Evolutionary conservation across 495 filamentous ascomycete genomes (phyloP).

Genomic region (Choiromyces venosus): DNA sequence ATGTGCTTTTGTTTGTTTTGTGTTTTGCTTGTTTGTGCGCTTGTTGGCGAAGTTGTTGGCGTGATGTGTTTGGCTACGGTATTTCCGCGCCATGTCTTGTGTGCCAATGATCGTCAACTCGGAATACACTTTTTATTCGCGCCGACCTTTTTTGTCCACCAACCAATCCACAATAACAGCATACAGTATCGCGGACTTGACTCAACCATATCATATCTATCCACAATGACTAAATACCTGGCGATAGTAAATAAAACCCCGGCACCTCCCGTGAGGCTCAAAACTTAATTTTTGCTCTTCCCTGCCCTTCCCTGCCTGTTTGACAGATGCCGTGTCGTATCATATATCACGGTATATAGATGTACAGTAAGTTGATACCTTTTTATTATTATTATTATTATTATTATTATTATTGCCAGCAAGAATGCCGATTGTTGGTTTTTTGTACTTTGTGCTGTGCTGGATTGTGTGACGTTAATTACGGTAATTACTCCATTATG

Average conservation of each 20-base stretch:
- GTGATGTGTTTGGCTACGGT: neutral
- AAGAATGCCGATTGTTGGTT: no score
- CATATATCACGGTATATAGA: neutral
- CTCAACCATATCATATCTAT: no score
- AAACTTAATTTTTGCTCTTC: neutral
- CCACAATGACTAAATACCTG: no score
- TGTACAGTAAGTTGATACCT: no score
- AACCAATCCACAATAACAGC: neutral
- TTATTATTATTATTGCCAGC: constrained; percentile 7
- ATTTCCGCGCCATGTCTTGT: no score
- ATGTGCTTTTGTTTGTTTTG: neutral
- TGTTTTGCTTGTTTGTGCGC: neutral
- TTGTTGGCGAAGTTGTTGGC: neutral
- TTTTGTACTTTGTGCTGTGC: no score
- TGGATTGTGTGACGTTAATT: no score
- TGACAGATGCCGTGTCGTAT: neutral
- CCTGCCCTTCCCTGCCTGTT: no score
- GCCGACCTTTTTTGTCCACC: neutral
- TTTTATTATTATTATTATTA: constrained; percentile 4
- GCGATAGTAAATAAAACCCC: no score
- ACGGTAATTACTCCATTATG: no score
- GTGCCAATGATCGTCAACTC: neutral
- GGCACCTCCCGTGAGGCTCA: neutral
- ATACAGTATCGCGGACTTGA: no score
- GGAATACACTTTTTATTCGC: neutral